These are phyloP conservation scores for Groenewaldozyma tartarivorans DNA, from an alignment of 805 yeast species.

Conservation along the genomic window DNA sequence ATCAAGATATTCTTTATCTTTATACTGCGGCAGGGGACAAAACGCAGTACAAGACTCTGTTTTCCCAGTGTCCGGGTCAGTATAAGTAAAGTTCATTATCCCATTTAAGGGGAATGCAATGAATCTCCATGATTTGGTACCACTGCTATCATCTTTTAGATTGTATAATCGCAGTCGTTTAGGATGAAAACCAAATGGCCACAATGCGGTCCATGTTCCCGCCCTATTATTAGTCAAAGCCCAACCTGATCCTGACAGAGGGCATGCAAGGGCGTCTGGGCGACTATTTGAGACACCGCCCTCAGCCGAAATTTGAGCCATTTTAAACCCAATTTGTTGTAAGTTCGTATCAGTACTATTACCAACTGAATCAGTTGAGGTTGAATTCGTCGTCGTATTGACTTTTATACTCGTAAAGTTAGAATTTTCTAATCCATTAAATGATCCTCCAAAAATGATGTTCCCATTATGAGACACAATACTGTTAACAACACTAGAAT, in stretches of 20 bases:
- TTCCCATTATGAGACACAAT: constrained; percentile 40
- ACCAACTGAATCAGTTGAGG: constrained; percentile 1
- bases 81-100: constrained; percentile 83
- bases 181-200: constrained; percentile 53
- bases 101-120: constrained; percentile 72
- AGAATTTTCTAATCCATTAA: constrained; percentile 49
- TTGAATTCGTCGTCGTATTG: constrained; percentile 8
- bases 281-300: constrained; percentile 13
- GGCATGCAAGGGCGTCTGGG: constrained; percentile 44
- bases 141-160: constrained; percentile 40
- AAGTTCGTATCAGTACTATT: constrained; percentile 25
- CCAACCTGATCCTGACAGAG: constrained; percentile 44
- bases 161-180: constrained; percentile 66
- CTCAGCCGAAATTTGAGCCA: constrained; percentile 18
- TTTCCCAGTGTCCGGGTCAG: constrained; percentile 62
- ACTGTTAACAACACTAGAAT: constrained; percentile 48
- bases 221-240: constrained; percentile 33
- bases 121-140: constrained; percentile 53
- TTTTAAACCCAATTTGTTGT: constrained; percentile 18
- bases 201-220: constrained; percentile 57
- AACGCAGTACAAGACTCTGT: constrained; percentile 68
- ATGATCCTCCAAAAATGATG: constrained; percentile 73
- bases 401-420: constrained; percentile 24
- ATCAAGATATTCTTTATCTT: constrained; percentile 53
- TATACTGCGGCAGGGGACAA: constrained; percentile 58